Base-by-base conservation (phyloP, 208 protist species). In the Novymonas esmeraldas region DNA sequence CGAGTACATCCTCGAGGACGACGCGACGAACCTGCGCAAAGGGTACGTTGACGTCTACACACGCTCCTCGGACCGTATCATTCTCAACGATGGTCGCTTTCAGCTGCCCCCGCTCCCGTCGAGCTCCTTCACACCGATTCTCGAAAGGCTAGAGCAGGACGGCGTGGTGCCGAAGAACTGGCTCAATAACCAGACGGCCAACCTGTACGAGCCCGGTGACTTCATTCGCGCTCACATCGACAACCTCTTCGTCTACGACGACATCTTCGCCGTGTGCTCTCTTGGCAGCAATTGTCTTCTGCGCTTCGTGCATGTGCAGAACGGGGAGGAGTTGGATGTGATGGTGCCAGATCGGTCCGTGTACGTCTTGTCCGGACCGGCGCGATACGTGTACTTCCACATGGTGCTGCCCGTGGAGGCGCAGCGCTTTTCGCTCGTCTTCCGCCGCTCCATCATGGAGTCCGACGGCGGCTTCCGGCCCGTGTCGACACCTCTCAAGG, bases 241-340 rank as follows among this genome's bases (percentile, higher is more conserved):
- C 78, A 96, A 96, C 66, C 78, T 96, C 20, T 96, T 96, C 55
- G 83, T 94, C 6, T 96, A 96, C 71, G 87, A 96, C 65, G 90
- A 96, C 58, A 96, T 94, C 54, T 94, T 96, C 61, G 90, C 85
- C 7, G 80, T 94, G 45, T 74, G 87, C 57, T 94, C 86, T 10
- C 69, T 96, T 16, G 90, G 90, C 54, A 78, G 76, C 61, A 94
- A 94, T 54, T 85, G 86, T 24, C 65, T 94, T 44, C 64, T 93
- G 70, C 81, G 87, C 44, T 88, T 96, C 64, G 90, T 96, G 44
- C 90, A 96, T 58, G 84, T 94, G 38, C 90, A 96, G 70, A 96
- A 91, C 54, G 90, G 90, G 24, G 88, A 94, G 66, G 88, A 94
- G 67, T 48, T 94, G 28, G 88, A 96, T 50, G 86, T 93, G 54